Base-by-base conservation (phyloP, 2,329 filamentous ascomycete species). In the Xylariaceae sp. region DNA sequence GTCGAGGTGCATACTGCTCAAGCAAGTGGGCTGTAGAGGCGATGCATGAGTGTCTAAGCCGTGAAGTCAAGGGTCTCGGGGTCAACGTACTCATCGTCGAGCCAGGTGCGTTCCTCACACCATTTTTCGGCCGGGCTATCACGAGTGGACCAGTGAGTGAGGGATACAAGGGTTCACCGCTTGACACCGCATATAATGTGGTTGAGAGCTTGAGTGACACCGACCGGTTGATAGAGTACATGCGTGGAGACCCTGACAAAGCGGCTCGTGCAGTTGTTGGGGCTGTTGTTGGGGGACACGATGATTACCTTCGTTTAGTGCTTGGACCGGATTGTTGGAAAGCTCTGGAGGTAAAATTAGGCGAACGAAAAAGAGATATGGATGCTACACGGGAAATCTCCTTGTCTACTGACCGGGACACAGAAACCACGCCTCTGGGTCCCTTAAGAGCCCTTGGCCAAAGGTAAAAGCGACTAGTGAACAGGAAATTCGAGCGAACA, bases 21-120 rank as follows among this genome's bases (percentile, higher is more conserved):
- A 57, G 55, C 29, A 55, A 55, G 40, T 47, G 46, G 21, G 53
- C 55, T 23, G 50, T 55, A 17, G 55, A 55, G 17, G 53, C 49
- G 2, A 36, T 55, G 1, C 47, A 56, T 20, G 45, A 53, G 14
- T 40, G 40, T 11, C 48, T 56, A 1, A 32, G 25, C 17, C 17
- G 38, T 5, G 53, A 54, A 29, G 45, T 55, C 8, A 23, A 39
- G 12, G 25, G 33, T 7, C 47, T 54, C 1, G 49, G 47, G 2
- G 46, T 55, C 23, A 52, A 53, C 20, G 49, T 55, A 8, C 32
- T 55, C 32, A 53, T 56, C 12, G 49, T 55, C 1, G 43, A 55
- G 37, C 51, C 49, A 1, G 53, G 51, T 11, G 23, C 46, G 3
- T 55, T 55, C 36, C 5, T 45, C 12, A 45, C 49, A 11, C 46